Percentiles rank a stretch among this genome's conserved stretches.
phyloP scores from a whole-genome alignment of 1,139 yeast genomes.

The Entelexis paramagnoliae region DNA sequence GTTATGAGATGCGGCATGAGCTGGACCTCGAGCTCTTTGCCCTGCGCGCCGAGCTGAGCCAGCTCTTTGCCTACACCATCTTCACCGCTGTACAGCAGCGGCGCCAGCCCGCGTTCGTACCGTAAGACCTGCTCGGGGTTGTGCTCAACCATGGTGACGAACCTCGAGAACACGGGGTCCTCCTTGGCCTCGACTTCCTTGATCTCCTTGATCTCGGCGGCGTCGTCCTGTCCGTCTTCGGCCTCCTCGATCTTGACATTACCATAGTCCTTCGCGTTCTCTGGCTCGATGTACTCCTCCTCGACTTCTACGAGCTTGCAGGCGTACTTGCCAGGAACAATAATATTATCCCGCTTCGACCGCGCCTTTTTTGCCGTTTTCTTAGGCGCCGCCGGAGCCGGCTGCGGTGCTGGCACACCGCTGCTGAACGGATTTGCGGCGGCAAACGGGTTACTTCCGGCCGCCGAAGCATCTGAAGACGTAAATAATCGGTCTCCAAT shows the following conservation, averaged over 20 bases:
- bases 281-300: conserved; percentile 43
- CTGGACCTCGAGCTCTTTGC: conserved; percentile 67
- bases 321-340: conserved; percentile 29
- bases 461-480: conserved; percentile 9
- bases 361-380: conserved; percentile 1
- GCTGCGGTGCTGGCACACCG: background rate
- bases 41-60: conserved; percentile 10
- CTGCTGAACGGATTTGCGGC: conserved; percentile 1
- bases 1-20: conserved; percentile 88
- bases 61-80: conserved; percentile 38
- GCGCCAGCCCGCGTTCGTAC: conserved; percentile 47
- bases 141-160: conserved; percentile 60
- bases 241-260: conserved; percentile 18
- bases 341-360: conserved; percentile 2
- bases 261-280: conserved; percentile 12
- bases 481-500: conserved; percentile 31
- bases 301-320: conserved; percentile 64
- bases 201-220: conserved; percentile 4
- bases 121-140: conserved; percentile 82
- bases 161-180: conserved; percentile 69
- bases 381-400: conserved; percentile 3
- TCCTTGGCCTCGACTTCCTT: conserved; percentile 24
- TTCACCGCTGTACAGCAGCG: conserved; percentile 47
- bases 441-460: conserved; percentile 1
- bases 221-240: conserved; percentile 7